A percentile compares a stretch with the other conserved stretches of the same genome.
Evolutionary conservation across 177 flowering plant species (phyloP).

Genomic region (Vitis hybrid): DNA sequence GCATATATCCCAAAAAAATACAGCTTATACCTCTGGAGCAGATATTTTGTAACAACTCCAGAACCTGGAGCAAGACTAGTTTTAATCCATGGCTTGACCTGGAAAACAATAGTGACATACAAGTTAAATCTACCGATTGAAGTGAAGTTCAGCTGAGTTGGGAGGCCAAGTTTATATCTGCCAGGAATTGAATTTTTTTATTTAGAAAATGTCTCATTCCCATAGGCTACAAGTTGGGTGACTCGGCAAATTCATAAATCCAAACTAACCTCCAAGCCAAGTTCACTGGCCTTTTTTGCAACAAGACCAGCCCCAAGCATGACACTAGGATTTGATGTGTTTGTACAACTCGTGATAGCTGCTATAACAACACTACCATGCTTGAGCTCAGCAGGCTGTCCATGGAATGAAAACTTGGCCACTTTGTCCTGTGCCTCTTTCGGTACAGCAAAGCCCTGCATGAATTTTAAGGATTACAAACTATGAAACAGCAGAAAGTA

Average conservation of each 20-base stretch:
- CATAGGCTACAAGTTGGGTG: background rate
- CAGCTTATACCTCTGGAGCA: conserved; percentile 61
- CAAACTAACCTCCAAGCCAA: conserved; percentile 69
- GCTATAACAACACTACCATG: conserved; percentile 98
- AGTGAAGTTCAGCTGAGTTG: background rate
- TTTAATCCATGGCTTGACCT: conserved; percentile 99
- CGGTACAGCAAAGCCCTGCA: conserved; percentile 91
- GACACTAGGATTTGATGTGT: conserved; percentile 97
- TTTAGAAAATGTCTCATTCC: background rate
- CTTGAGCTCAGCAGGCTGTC: conserved; percentile 76
- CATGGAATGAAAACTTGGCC: conserved; percentile 80
- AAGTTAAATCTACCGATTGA: background rate
- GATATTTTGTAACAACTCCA: conserved; percentile 92
- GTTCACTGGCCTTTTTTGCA: conserved; percentile 89
- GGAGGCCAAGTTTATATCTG: no score
- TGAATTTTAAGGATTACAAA: background rate
- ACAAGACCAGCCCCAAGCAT: conserved; percentile 98
- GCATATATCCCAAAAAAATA: background rate
- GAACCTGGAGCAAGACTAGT: conserved; percentile 99
- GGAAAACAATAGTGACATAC: conserved; percentile 8
- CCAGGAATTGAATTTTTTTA: no score
- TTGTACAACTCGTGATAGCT: conserved; percentile 97
- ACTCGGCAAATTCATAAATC: background rate
- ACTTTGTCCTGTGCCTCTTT: conserved; percentile 84
- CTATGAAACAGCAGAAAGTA: background rate